Percentiles rank a stretch among this genome's conserved stretches.
phyloP scores from a whole-genome alignment of 495 filamentous ascomycete genomes.

The Penicillium ucsense region DNA sequence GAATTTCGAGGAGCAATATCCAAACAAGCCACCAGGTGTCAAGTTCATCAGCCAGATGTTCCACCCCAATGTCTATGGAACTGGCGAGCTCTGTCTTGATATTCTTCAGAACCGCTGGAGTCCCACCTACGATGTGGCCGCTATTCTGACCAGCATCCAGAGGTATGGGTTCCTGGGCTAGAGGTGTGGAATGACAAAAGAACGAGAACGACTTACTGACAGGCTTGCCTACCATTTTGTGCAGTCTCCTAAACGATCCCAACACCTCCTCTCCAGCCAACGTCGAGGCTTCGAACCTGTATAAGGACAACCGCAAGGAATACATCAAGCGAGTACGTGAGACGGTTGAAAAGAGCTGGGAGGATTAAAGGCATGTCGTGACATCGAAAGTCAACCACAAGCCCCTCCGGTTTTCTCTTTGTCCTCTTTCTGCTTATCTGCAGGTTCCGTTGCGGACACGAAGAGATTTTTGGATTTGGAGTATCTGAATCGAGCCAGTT shows the following conservation, averaged over 20 bases:
- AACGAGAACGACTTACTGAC: background rate
- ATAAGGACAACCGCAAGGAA: conserved; percentile 95
- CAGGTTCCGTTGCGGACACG: conserved; percentile 3
- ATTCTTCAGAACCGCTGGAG: conserved; percentile 99
- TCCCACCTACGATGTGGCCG: conserved; percentile 96
- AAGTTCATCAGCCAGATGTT: conserved; percentile 99
- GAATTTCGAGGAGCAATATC: conserved; percentile 98
- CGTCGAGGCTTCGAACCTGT: conserved; percentile 95
- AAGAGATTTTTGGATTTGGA: background rate
- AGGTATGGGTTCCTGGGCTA: conserved; percentile 46
- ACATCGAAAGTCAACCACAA: background rate
- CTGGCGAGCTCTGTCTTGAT: conserved; percentile 91
- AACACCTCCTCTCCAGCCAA: conserved; percentile 97
- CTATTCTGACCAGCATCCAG: conserved; percentile 94
- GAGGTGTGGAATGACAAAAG: no score
- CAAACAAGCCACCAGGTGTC: conserved; percentile 93
- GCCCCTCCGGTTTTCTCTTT: no score
- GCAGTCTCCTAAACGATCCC: conserved; percentile 91
- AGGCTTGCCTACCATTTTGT: background rate
- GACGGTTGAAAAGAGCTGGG: conserved; percentile 99
- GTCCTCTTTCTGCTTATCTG: background rate
- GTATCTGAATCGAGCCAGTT: conserved; percentile 13
- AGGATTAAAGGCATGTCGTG: conserved; percentile 47
- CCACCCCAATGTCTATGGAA: conserved; percentile 96
- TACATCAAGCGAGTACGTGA: conserved; percentile 92